phyloP scores from a whole-genome alignment of 2,329 filamentous ascomycete species.

The Nigrospora oryzae region DNA sequence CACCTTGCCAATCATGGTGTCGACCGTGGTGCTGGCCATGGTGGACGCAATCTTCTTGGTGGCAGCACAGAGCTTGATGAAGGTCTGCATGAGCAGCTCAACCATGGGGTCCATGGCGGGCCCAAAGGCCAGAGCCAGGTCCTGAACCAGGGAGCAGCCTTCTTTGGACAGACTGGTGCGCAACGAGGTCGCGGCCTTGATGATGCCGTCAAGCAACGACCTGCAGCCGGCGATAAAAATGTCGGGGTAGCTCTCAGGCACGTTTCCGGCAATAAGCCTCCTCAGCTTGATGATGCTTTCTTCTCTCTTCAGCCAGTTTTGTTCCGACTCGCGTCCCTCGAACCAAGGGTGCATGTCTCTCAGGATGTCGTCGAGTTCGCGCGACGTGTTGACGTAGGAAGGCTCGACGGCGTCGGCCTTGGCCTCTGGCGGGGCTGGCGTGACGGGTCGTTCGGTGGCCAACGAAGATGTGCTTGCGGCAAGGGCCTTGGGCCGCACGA shows the following conservation, averaged over 20 bases:
- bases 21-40: slow-evolving; percentile 72
- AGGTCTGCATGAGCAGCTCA: slow-evolving; percentile 78
- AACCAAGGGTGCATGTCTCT: slow-evolving; percentile 74
- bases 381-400: slow-evolving; percentile 71
- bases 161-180: slow-evolving; percentile 86
- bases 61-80: slow-evolving; percentile 80
- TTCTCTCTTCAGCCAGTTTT: slow-evolving; percentile 85
- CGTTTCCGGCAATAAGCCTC: slow-evolving; percentile 75
- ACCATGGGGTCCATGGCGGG: slow-evolving; percentile 79
- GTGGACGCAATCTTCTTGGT: slow-evolving; percentile 92
- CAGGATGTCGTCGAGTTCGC: slow-evolving; percentile 83
- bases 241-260: slow-evolving; percentile 64
- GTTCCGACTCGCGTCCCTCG: slow-evolving; percentile 81
- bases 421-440: slow-evolving; percentile 51
- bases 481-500: slow-evolving; percentile 22
- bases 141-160: slow-evolving; percentile 75
- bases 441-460: slow-evolving; percentile 42
- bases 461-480: slow-evolving; percentile 43
- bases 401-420: slow-evolving; percentile 68
- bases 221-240: slow-evolving; percentile 65
- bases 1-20: slow-evolving; percentile 68
- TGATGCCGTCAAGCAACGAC: slow-evolving; percentile 71
- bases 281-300: slow-evolving; percentile 71
- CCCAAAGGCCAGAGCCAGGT: slow-evolving; percentile 69
- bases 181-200: slow-evolving; percentile 76